Conservation (phyloP, 305 asterid genomes). For the Solanum hybrid region DNA sequence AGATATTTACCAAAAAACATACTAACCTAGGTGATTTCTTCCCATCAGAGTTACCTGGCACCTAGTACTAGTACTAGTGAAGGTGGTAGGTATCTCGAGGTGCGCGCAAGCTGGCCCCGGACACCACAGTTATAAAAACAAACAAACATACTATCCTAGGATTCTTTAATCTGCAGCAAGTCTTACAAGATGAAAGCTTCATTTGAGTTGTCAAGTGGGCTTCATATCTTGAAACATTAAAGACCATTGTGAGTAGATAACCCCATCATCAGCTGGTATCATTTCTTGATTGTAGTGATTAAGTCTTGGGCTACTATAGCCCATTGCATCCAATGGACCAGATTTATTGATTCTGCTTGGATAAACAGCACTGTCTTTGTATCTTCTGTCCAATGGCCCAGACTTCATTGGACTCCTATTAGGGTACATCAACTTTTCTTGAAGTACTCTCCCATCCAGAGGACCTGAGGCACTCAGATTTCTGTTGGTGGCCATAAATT, state of each 20-base stretch:
- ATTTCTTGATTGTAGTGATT: constrained; percentile 22
- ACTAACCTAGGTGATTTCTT: neutral
- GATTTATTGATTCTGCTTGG: constrained; percentile 29
- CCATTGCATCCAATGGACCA: constrained; percentile 40
- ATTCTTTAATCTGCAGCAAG: neutral
- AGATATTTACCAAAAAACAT: neutral
- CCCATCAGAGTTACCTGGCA: neutral
- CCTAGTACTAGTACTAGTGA: neutral
- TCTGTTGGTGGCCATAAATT: constrained; percentile 18
- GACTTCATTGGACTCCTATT: constrained; percentile 35
- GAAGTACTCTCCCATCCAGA: constrained; percentile 35
- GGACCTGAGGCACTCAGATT: constrained; percentile 59
- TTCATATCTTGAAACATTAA: constrained; percentile 86
- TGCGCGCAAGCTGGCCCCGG: neutral
- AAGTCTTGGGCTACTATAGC: constrained; percentile 52
- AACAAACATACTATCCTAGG: neutral
- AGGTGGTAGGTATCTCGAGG: neutral
- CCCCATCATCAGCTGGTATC: constrained; percentile 28
- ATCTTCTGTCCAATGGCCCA: constrained; percentile 17
- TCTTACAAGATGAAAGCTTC: neutral
- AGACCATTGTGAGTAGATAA: constrained; percentile 57
- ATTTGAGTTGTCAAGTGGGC: constrained; percentile 43
- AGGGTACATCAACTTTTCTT: constrained; percentile 27
- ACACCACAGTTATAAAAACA: neutral
- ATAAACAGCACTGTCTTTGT: constrained; percentile 21